Base-by-base conservation (phyloP, 139 green algal species). In the Picochlorum sp. region DNA sequence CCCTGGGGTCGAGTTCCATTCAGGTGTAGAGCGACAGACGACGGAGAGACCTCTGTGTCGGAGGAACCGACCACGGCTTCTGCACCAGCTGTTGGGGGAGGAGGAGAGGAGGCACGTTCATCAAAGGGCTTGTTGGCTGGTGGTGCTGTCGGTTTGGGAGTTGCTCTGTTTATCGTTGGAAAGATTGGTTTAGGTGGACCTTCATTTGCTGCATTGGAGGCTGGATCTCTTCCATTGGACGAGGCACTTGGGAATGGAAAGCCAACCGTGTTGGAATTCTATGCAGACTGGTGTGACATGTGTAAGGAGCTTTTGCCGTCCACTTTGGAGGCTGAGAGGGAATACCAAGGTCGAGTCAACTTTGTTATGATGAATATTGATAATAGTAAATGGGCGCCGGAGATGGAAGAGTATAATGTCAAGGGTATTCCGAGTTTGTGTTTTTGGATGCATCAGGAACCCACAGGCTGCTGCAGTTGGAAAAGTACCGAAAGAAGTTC, bases 311-410 rank as follows among this genome's bases (percentile, higher is more conserved):
- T 95, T 50, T 84, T 90, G 28, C 79, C 85, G 1, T 45, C 79
- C 3, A 83, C 88, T 58, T 80, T 77, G 23, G 69, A 75, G 13
- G 73, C 92, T 16, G 81, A 97, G 79, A 71, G 85, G 63, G 61
- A 68, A 45, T 95, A 90, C 72, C 68, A 71, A 16, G 77, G 82
- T 28, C 66, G 77, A 50, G 81, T 98, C 6, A 98, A 99, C 73
- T 98, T 96, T 75, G 93, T 98, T 21, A 88, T 95, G 79, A 77
- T 99, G 4, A 98, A 99, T 77, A 84, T 99, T 18, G 93, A 99
- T n/a, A 99, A 98, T 80, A 67, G 73, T 34, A 95, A 93, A 70
- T 95, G 88, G 86, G 76, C 82, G 26, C 81, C 74, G 1, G 84
- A 94, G 67, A 65, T 88, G 13, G 49, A 75, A 9, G 84, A 97